Percentiles rank a stretch among this genome's conserved stretches.
Conservation (phyloP, 805 yeast genomes). For the Priceomyces melissophilus region DNA sequence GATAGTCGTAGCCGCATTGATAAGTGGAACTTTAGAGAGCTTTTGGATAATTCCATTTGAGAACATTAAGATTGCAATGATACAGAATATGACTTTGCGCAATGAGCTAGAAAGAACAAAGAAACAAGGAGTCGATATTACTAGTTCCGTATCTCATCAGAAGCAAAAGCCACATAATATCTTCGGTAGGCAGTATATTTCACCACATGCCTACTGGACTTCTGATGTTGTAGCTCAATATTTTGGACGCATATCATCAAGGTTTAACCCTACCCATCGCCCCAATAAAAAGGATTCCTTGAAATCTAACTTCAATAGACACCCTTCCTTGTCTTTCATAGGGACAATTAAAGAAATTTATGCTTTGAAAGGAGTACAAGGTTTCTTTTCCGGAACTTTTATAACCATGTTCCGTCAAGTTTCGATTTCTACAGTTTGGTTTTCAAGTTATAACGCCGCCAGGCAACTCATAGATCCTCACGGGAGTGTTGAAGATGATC, state of each 20-base stretch:
- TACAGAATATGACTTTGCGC: constrained; percentile 53
- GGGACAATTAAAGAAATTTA: constrained; percentile 65
- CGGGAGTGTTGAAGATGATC: constrained; percentile 24
- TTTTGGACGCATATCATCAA: constrained; percentile 18
- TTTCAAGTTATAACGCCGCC: constrained; percentile 75
- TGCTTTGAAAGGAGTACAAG: constrained; percentile 64
- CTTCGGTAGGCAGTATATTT: constrained; percentile 32
- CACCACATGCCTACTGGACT: constrained; percentile 42
- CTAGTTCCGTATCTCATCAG: constrained; percentile 23
- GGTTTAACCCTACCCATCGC: constrained; percentile 13
- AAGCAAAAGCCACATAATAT: constrained; percentile 24
- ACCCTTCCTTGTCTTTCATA: constrained; percentile 53
- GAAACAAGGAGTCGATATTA: constrained; percentile 22
- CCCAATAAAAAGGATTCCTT: constrained; percentile 16
- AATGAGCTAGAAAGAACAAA: constrained; percentile 23
- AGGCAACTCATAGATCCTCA: constrained; percentile 67
- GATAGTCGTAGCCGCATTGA: constrained; percentile 75
- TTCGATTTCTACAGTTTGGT: constrained; percentile 75
- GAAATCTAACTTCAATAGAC: constrained; percentile 39
- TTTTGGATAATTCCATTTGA: constrained; percentile 88
- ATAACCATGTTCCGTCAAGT: constrained; percentile 83
- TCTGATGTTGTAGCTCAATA: constrained; percentile 29
- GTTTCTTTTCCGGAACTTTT: constrained; percentile 77
- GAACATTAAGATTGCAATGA: constrained; percentile 74
- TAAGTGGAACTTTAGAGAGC: constrained; percentile 83